Evolutionary conservation across 1,139 yeast genomes (phyloP), one percentile per base, ranked within the genome.

Genomic region (Suhomyces wounanorum): DNA sequence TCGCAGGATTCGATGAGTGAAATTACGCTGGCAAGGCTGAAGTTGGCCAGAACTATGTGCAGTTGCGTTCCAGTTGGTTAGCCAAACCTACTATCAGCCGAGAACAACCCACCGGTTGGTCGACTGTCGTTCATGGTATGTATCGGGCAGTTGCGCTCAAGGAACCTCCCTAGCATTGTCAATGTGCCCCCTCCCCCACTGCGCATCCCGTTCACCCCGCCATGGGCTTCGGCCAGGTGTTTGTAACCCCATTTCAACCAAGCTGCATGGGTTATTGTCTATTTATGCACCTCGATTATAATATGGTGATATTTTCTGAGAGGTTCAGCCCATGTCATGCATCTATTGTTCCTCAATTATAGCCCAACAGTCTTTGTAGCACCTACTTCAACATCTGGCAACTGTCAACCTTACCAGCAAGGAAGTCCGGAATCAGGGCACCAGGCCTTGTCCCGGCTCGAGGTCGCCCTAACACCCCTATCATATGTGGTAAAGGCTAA

Each of bases 1-100:
- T 30, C 4, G 36, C 44, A 41, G 36, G 21, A 41, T 41, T 31
- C 44, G 44, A 41, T 41, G 44, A 41, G 42, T 40, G 42, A 40
- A 40, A 41, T 41, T 31, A 41, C 37, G 21, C 37, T 26, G 37
- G 37, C 44, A 41, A 30, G 44, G 44, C 44, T 41, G 44, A 41
- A 41, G 44, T 25, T 13, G 21, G 42, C 33, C 33, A 40, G 35
- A 28, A 9, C 33, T 26, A 31, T 25, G 31, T 38, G 42, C 42
- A 40, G 30, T 25, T 40, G 33, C 42, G 40, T 37, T 37, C 40
- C 40, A 37, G 26, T 21, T 23, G 42, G 18, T 33, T 14, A 13
- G 17, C 21, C 42, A 40, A 13, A 10, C 9, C 9, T 18, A 16
- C 40, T 11, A 18, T 14, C 10, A 14, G 18, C 18, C 37, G 37